Conservation (phyloP, 2,329 filamentous ascomycete species). For the Hypoxylon sp. region DNA sequence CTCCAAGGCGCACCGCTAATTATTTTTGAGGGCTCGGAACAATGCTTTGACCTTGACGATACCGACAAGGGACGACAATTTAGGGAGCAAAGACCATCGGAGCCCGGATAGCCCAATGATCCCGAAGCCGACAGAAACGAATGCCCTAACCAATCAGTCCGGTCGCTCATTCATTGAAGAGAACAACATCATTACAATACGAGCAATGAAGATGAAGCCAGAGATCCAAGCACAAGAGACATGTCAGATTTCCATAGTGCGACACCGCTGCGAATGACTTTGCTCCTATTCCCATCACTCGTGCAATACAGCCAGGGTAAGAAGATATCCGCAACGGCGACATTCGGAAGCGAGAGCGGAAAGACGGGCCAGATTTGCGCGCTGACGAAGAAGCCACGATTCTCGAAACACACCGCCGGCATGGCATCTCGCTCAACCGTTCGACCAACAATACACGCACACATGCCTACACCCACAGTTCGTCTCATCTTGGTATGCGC, state of each 20-base stretch:
- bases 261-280: neutral
- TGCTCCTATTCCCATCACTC: neutral
- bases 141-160: neutral
- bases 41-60: neutral
- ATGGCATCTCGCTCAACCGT: slow-evolving; percentile 10
- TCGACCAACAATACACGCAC: slow-evolving; percentile 10
- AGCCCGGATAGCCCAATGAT: slow-evolving; percentile 1
- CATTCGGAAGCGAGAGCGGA: slow-evolving; percentile 9
- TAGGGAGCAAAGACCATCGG: neutral
- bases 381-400: slow-evolving; percentile 14
- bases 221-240: neutral
- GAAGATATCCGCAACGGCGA: slow-evolving; percentile 15
- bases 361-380: slow-evolving; percentile 8
- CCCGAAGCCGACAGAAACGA: neutral
- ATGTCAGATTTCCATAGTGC: neutral
- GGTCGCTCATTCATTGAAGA: neutral
- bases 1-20: neutral
- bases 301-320: neutral
- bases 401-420: slow-evolving; percentile 41
- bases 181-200: neutral
- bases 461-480: neutral
- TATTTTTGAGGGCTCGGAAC: neutral
- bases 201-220: neutral
- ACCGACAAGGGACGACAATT: neutral
- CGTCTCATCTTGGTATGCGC: slow-evolving; percentile 4